Percentiles rank a stretch among this genome's conserved stretches.
Conservation (phyloP, 78 protist genomes). For the Planoprotostelium fungivorum region DNA sequence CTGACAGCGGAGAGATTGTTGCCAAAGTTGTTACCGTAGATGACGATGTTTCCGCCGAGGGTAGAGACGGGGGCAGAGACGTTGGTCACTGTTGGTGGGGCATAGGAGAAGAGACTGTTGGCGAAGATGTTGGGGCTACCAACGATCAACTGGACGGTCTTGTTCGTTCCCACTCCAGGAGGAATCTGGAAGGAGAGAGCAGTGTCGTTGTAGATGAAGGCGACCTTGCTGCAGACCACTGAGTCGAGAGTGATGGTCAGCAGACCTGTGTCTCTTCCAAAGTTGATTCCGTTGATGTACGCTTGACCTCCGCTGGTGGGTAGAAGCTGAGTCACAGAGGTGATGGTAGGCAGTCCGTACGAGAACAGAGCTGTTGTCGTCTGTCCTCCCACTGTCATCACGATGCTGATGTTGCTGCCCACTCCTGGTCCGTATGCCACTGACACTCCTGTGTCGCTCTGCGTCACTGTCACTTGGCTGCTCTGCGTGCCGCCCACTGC, state of each 20-base stretch:
- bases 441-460: no score
- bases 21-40: no score
- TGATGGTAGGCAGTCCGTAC: constrained; percentile 8
- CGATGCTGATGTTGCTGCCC: neutral
- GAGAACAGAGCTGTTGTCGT: neutral
- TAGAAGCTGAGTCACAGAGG: neutral
- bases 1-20: no score
- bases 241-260: constrained; percentile 8
- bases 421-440: constrained; percentile 4
- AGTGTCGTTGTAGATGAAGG: neutral
- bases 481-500: neutral
- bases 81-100: neutral
- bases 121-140: neutral
- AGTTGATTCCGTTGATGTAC: no score
- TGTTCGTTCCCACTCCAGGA: constrained; percentile 32
- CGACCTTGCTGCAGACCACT: neutral
- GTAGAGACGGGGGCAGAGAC: neutral
- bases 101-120: neutral
- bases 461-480: neutral
- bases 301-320: no score
- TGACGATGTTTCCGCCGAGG: no score
- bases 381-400: constrained; percentile 6
- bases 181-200: constrained; percentile 2
- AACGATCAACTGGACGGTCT: neutral
- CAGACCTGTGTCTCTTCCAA: neutral